A percentile compares a stretch with the other conserved stretches of the same genome.
phyloP scores from a whole-genome alignment of 768 basidiomycete species.

The Agrocybe chaxingu region DNA sequence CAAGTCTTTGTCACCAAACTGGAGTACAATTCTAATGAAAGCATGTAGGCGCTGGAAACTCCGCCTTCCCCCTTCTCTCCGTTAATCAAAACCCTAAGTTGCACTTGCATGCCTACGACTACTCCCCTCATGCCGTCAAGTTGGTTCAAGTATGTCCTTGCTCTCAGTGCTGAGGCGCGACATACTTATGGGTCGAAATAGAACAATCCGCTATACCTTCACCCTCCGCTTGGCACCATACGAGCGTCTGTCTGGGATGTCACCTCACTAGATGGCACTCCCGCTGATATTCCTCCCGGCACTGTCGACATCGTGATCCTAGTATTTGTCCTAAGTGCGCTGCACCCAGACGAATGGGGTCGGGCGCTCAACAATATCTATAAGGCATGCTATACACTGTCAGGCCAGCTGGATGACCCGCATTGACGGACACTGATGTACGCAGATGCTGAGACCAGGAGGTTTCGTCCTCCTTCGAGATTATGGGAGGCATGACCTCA shows the following conservation, averaged over 20 bases:
- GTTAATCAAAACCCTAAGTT: constrained; percentile 80
- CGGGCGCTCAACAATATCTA: constrained; percentile 79
- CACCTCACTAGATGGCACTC: constrained; percentile 58
- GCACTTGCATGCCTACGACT: constrained; percentile 81
- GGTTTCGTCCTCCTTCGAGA: constrained; percentile 86
- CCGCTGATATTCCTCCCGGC: constrained; percentile 56
- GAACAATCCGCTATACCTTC: constrained; percentile 68
- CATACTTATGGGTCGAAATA: constrained; percentile 24
- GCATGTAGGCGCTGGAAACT: constrained; percentile 83
- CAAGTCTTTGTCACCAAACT: constrained; percentile 25
- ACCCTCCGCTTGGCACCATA: constrained; percentile 68
- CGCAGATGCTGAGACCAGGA: constrained; percentile 85
- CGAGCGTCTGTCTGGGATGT: constrained; percentile 90
- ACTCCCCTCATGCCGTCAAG: constrained; percentile 83
- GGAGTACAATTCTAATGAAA: too few relatives aligned
- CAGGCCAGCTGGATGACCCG: neutral
- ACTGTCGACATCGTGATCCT: constrained; percentile 89
- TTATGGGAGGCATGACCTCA: constrained; percentile 93
- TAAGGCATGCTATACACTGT: constrained; percentile 28
- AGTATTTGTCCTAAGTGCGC: constrained; percentile 90
- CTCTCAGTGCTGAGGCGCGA: neutral
- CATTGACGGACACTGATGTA: neutral
- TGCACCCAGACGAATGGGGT: constrained; percentile 92
- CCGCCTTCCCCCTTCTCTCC: constrained; percentile 85
- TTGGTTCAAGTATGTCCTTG: constrained; percentile 68